A percentile compares a stretch with the other conserved stretches of the same genome.
Evolutionary conservation across 768 basidiomycete genomes (phyloP).

Genomic region (Agaricus sinodeliciosus): DNA sequence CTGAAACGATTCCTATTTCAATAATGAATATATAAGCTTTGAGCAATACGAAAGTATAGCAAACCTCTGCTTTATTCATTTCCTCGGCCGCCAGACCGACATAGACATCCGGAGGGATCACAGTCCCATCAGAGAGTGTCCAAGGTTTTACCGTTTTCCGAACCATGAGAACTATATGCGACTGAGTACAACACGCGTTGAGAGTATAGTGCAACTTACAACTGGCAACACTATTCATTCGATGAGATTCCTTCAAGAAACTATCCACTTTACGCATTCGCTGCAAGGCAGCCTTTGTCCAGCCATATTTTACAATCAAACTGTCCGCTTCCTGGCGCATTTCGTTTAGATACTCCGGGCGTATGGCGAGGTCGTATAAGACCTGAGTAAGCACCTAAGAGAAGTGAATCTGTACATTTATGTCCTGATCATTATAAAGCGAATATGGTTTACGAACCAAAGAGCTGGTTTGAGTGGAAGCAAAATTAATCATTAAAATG

Average conservation of each 20-base stretch:
- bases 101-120: constrained; percentile 12
- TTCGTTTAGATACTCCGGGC: constrained; percentile 23
- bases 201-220: not conserved
- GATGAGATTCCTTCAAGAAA: constrained; percentile 32
- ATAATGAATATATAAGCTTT: not conserved
- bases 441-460: constrained; percentile 18
- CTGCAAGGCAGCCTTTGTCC: constrained; percentile 24
- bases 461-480: constrained; percentile 35
- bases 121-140: constrained; percentile 37
- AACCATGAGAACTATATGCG: constrained; percentile 21
- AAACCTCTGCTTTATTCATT: constrained; percentile 24
- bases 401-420: not conserved
- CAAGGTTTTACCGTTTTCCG: constrained; percentile 30
- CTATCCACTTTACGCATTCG: constrained; percentile 39
- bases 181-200: not conserved
- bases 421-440: not conserved
- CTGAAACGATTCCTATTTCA: constrained; percentile 13
- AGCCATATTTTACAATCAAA: constrained; percentile 25
- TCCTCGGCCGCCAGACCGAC: constrained; percentile 22
- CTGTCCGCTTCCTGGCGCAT: constrained; percentile 35
- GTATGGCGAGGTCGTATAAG: constrained; percentile 26
- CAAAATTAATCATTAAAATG: constrained; percentile 33
- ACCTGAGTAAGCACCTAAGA: constrained; percentile 26
- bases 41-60: not conserved
- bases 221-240: constrained; percentile 1